Evolutionary conservation across 345 rosid species (phyloP).

Genomic region (Gossypium rotundifolium): DNA sequence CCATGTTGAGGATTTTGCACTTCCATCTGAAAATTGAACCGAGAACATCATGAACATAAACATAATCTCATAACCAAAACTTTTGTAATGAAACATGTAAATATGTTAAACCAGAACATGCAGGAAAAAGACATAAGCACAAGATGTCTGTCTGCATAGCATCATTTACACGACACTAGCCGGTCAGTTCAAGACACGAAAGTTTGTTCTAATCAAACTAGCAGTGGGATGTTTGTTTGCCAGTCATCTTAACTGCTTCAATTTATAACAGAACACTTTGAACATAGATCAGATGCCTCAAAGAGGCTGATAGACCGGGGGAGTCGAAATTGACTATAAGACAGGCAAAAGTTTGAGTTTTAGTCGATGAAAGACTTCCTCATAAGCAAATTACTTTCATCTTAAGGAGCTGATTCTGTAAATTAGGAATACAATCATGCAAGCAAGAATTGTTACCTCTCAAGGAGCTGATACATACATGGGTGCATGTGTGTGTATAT

Average conservation of each 20-base stretch:
- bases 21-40: conserved; percentile 12
- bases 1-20: conserved; percentile 10
- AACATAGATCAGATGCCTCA: too few species aligned
- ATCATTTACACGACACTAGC: not conserved
- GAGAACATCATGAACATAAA: not conserved
- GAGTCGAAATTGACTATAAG: not conserved
- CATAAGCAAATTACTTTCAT: not conserved
- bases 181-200: not conserved
- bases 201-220: not conserved
- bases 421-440: not conserved
- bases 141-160: not conserved
- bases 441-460: not conserved
- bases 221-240: not conserved
- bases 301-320: too few species aligned
- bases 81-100: not conserved
- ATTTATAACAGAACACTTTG: too few species aligned
- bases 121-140: too few species aligned
- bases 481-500: not conserved
- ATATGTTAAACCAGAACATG: not conserved
- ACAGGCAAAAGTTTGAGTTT: not conserved
- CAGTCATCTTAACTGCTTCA: not conserved
- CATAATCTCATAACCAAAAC: not conserved
- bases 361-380: not conserved
- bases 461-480: not conserved
- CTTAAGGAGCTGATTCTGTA: not conserved